Evolutionary conservation across 257 asterid genomes (phyloP).

Genomic region (Echium plantagineum): DNA sequence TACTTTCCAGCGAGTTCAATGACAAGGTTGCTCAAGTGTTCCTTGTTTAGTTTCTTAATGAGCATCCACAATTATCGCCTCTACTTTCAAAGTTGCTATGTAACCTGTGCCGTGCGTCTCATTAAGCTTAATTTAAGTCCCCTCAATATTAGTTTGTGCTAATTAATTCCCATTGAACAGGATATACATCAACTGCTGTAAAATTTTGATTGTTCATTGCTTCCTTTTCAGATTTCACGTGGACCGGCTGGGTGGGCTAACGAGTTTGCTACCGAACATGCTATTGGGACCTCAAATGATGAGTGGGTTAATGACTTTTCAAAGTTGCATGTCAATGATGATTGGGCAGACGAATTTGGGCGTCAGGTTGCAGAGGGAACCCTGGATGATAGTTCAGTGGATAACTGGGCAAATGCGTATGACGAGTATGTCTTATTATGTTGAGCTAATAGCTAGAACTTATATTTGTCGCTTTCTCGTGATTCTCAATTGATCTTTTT

Average conservation of each 20-base stretch:
- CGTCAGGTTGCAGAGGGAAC: conserved; percentile 83
- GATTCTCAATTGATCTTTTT: not conserved
- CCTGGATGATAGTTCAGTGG: conserved; percentile 65
- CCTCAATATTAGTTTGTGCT: not conserved
- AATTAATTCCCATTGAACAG: not conserved
- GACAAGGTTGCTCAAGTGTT: not conserved
- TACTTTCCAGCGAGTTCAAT: not conserved
- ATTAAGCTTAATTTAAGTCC: not conserved
- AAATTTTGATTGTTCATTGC: conserved; percentile 1
- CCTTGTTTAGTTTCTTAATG: not conserved
- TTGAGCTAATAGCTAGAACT: not conserved
- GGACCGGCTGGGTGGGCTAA: conserved; percentile 81
- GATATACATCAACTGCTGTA: not conserved
- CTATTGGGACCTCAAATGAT: conserved; percentile 46
- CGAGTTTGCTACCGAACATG: conserved; percentile 70
- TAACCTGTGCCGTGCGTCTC: not conserved
- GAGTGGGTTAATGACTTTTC: conserved; percentile 95
- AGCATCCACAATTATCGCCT: not conserved
- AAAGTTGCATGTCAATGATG: conserved; percentile 68
- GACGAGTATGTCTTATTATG: conserved; percentile 65
- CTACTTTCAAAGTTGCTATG: not conserved
- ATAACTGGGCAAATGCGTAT: conserved; percentile 85
- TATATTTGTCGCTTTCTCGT: not conserved
- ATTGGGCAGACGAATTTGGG: conserved; percentile 94
- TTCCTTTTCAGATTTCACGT: conserved; percentile 53